Evolutionary conservation across 2,329 filamentous ascomycete genomes (phyloP), one percentile per base, ranked within the genome.

Genomic region (Clonostachys chloroleuca): DNA sequence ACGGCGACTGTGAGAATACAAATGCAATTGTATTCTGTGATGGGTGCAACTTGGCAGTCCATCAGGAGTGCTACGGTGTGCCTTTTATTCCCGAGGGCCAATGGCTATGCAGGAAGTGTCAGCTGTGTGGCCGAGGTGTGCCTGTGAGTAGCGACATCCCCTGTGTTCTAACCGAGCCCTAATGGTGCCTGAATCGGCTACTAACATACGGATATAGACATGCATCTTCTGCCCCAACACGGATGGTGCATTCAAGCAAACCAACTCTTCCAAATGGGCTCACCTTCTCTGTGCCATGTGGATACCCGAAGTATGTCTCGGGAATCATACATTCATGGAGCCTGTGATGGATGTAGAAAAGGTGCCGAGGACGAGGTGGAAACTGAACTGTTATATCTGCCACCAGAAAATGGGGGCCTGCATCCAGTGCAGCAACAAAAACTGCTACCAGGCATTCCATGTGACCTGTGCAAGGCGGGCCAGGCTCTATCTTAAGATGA

Each of bases 11-110:
- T 61, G 94, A 99, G 69, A 99, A 99, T 65, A 95, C 94, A 18
- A 99, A 99, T 61, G 94, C 94, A 1, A 99, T 99, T 59, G 94
- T 99, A 18, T 99, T 99, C 62, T 99, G 94, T 64, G 94, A 99
- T 63, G 94, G 94, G 4, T 99, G 94, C 67, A 95, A 99, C 67
- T 74, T 99, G 45, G 94, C 94, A 5, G 94, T 99, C 10, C 94
- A 99, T 66, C 94, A 99, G 66, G 94, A 99, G 71, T 99, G 94
- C 67, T 99, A 99, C 62, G 94, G 94, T 47, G 94, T 99, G 42
- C 94, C 94, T 2, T 99, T 96, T 66, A 99, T 99, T 54, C 94
- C 94, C 3, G 94, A 99, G 70, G 94, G 94, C 16, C 94, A 99
- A 67, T 99, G 94, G 94, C 80, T 96, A 43, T 99, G 94, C 69